These are phyloP conservation scores for Penicillium crustosum DNA, from an alignment of 2,329 filamentous ascomycete species.

Conservation along the genomic window DNA sequence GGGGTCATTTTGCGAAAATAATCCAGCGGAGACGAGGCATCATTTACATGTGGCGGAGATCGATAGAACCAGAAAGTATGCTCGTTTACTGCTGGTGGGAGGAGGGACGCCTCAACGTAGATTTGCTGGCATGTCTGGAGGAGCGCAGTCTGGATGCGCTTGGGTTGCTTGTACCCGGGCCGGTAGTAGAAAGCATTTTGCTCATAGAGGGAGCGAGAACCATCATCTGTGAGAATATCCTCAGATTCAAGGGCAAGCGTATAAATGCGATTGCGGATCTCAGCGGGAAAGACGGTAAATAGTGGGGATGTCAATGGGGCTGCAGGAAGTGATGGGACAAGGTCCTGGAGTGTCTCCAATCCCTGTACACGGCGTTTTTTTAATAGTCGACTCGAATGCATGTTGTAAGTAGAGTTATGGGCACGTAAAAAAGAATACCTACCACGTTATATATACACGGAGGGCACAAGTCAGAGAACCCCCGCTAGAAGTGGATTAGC, in stretches of 20 bases:
- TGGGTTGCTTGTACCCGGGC: constrained; percentile 33
- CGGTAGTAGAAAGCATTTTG: constrained; percentile 28
- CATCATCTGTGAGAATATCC: not conserved
- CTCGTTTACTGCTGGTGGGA: constrained; percentile 34
- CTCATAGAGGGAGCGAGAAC: constrained; percentile 14
- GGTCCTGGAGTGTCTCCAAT: not conserved
- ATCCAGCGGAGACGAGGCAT: constrained; percentile 9
- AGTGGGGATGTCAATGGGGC: not conserved
- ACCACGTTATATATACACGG: not conserved
- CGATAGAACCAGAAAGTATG: constrained; percentile 32
- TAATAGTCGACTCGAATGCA: not conserved
- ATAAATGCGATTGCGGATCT: constrained; percentile 4
- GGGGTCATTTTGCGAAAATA: constrained; percentile 23
- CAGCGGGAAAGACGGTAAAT: not conserved
- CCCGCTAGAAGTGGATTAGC: not conserved
- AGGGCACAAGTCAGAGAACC: not conserved
- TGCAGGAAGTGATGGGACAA: constrained; percentile 2
- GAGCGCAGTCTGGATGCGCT: constrained; percentile 32
- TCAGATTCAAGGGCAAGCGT: not conserved
- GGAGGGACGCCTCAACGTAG: constrained; percentile 39
- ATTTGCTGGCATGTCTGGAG: constrained; percentile 41
- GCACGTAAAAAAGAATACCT: not conserved
- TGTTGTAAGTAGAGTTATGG: not conserved
- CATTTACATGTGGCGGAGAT: constrained; percentile 19
- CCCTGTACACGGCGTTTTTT: not conserved